A percentile compares a stretch with the other conserved stretches of the same genome.
phyloP scores from a whole-genome alignment of 2,329 filamentous ascomycete species.

The Gaeumannomyces sp. region DNA sequence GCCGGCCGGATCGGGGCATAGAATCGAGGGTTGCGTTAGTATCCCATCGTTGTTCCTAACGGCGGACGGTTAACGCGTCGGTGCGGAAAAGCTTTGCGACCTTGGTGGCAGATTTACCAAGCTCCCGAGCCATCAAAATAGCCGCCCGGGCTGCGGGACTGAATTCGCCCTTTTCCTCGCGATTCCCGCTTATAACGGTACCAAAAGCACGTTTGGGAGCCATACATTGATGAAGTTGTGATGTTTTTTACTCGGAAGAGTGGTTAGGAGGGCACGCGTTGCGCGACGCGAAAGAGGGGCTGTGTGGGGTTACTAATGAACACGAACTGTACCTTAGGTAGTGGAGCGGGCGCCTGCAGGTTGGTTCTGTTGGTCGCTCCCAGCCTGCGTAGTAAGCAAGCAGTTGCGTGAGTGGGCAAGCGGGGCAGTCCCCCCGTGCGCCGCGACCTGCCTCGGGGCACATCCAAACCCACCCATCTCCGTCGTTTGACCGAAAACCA shows the following conservation, averaged over 20 bases:
- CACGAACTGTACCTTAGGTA: no score
- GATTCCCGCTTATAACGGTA: not conserved
- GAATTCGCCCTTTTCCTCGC: not conserved
- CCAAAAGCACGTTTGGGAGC: not conserved
- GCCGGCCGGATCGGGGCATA: no score
- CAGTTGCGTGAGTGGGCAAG: no score
- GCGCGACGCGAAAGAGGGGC: no score
- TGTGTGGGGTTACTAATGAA: no score
- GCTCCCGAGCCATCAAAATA: not conserved
- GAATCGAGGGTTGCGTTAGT: not conserved
- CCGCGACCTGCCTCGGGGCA: no score
- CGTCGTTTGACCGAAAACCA: no score
- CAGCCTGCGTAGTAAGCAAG: no score
- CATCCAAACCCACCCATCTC: no score
- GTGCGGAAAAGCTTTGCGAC: not conserved
- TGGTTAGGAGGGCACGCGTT: not conserved
- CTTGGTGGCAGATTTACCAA: not conserved
- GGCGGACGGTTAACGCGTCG: not conserved
- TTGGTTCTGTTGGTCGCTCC: no score
- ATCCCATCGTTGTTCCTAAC: not conserved
- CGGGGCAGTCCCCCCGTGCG: no score
- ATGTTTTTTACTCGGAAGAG: not conserved
- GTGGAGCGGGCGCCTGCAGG: no score
- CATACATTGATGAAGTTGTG: not conserved
- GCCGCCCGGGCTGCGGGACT: not conserved